Evolutionary conservation across 2,329 filamentous ascomycete species (phyloP).

Genomic region (Penicillium sp.): DNA sequence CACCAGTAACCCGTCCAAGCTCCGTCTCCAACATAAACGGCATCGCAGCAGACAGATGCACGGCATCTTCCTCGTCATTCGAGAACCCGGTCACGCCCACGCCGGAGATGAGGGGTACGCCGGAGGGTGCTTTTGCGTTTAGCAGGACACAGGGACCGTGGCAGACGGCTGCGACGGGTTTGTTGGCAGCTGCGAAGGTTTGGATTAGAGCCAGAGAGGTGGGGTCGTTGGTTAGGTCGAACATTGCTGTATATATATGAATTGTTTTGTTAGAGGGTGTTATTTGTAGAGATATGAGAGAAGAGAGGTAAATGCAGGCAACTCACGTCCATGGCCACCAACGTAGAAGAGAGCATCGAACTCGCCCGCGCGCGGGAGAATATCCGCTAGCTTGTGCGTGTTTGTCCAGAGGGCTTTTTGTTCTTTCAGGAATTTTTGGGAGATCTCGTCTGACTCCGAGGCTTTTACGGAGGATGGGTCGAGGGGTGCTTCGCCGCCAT

Average conservation of each 20-base stretch:
- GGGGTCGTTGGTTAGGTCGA: constrained; percentile 48
- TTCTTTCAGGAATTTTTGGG: constrained; percentile 56
- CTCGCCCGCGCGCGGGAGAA: constrained; percentile 57
- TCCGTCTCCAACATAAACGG: constrained; percentile 51
- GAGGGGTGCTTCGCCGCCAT: constrained; percentile 61
- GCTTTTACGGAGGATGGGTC: constrained; percentile 59
- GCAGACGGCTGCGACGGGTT: constrained; percentile 53
- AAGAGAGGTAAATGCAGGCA: too few species aligned
- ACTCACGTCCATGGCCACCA: constrained; percentile 58
- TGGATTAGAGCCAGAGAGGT: constrained; percentile 48
- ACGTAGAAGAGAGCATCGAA: constrained; percentile 65
- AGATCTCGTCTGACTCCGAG: constrained; percentile 56
- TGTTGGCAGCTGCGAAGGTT: constrained; percentile 50
- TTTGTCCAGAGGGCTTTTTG: constrained; percentile 63
- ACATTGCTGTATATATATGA: constrained; percentile 42
- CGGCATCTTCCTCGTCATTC: constrained; percentile 49
- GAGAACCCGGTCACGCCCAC: constrained; percentile 50
- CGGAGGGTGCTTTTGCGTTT: constrained; percentile 46
- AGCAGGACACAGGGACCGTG: constrained; percentile 49
- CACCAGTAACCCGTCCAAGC: constrained; percentile 41
- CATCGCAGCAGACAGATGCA: constrained; percentile 41
- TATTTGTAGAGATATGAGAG: not conserved
- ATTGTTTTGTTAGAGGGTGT: not conserved
- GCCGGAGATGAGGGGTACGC: constrained; percentile 43
- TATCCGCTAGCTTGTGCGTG: constrained; percentile 58